Conservation (phyloP, 1,284 basidiomycete genomes). For the Rhodotorula sp. region DNA sequence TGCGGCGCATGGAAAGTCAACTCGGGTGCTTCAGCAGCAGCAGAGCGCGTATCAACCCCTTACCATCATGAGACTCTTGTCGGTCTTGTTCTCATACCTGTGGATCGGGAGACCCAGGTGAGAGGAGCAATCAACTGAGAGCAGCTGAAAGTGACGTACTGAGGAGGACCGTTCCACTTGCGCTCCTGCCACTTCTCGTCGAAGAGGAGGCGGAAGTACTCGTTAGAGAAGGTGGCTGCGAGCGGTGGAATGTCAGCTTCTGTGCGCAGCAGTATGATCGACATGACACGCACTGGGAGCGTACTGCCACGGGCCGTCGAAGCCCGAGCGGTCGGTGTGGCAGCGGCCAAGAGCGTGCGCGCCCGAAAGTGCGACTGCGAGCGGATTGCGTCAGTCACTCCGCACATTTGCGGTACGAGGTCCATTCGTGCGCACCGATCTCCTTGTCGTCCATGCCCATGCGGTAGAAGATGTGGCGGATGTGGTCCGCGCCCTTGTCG, state of each 20-base stretch:
- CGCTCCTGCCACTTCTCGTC: conserved; percentile 69
- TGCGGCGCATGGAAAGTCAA: conserved; percentile 46
- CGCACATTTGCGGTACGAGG: not conserved
- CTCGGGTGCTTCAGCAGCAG: not conserved
- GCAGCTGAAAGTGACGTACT: conserved; percentile 51
- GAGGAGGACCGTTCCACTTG: conserved; percentile 78
- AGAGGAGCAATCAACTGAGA: not conserved
- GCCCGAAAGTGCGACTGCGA: conserved; percentile 78
- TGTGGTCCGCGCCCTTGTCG: conserved; percentile 51
- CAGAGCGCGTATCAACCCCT: conserved; percentile 5
- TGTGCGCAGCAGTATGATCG: not conserved
- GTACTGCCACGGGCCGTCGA: conserved; percentile 79
- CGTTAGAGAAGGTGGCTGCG: conserved; percentile 23
- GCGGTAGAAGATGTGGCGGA: conserved; percentile 52
- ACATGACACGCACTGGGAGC: conserved; percentile 11
- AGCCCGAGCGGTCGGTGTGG: conserved; percentile 78
- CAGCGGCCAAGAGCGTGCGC: conserved; percentile 95
- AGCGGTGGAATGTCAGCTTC: not conserved
- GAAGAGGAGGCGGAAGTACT: conserved; percentile 63
- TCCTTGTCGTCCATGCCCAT: conserved; percentile 85
- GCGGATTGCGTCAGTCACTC: not conserved
- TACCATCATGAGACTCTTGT: conserved; percentile 89
- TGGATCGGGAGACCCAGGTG: not conserved
- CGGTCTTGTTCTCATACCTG: conserved; percentile 80
- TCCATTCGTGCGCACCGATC: conserved; percentile 55